These are phyloP conservation scores for Penicillium hordei DNA, from an alignment of 2,329 filamentous ascomycete genomes.

Conservation along the genomic window DNA sequence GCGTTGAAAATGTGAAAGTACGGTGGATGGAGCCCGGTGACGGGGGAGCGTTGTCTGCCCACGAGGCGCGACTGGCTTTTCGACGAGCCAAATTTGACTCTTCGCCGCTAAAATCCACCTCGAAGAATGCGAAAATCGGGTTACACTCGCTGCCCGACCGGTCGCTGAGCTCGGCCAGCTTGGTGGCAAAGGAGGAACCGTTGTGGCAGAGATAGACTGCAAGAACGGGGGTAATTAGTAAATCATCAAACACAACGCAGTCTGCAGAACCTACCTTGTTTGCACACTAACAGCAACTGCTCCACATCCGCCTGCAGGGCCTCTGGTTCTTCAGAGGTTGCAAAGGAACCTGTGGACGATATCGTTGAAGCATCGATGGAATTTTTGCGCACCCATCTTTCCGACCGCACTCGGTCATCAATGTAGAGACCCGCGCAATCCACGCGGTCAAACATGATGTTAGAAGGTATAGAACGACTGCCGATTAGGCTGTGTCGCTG, in stretches of 20 bases:
- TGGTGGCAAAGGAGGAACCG: constrained; percentile 53
- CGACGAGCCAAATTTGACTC: constrained; percentile 37
- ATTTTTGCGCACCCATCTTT: constrained; percentile 45
- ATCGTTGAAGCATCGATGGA: constrained; percentile 28
- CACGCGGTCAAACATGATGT: constrained; percentile 45
- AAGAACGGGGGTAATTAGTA: constrained; percentile 17
- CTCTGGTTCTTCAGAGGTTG: constrained; percentile 42
- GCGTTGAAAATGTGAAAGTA: constrained; percentile 45
- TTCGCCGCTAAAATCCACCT: constrained; percentile 47
- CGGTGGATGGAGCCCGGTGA: constrained; percentile 36
- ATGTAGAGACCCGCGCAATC: constrained; percentile 49
- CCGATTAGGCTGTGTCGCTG: constrained; percentile 21
- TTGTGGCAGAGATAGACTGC: constrained; percentile 56
- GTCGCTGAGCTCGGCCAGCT: constrained; percentile 54
- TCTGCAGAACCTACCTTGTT: constrained; percentile 48
- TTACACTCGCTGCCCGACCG: constrained; percentile 47
- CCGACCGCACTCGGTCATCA: constrained; percentile 46
- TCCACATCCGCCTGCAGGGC: constrained; percentile 51
- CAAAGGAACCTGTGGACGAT: constrained; percentile 28
- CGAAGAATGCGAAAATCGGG: constrained; percentile 58
- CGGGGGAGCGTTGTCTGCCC: constrained; percentile 32
- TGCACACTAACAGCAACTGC: constrained; percentile 52
- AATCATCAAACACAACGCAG: constrained; percentile 1
- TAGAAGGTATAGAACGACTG: constrained; percentile 5
- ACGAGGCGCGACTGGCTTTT: constrained; percentile 32